Percentiles rank a stretch among this genome's conserved stretches.
phyloP scores from a whole-genome alignment of 2,329 filamentous ascomycete species.

The Aspergillus sp. region DNA sequence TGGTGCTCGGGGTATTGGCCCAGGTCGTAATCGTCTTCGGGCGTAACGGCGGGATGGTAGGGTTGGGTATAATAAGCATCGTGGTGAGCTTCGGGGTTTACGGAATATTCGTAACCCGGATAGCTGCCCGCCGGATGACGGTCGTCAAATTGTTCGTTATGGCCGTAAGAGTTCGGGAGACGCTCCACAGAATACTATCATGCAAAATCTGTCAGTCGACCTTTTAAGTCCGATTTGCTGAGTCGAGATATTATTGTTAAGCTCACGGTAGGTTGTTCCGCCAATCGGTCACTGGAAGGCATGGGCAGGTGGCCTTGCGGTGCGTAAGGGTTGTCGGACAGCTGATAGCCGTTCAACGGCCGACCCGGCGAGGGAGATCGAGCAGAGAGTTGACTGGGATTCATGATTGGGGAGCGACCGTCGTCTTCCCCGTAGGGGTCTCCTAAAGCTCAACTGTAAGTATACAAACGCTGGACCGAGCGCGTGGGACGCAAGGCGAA shows the following conservation, averaged over 20 bases:
- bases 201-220: neutral
- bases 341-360: slow-evolving; percentile 74
- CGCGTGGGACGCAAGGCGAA: neutral
- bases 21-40: slow-evolving; percentile 57
- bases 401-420: slow-evolving; percentile 45
- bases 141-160: slow-evolving; percentile 61
- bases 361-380: slow-evolving; percentile 76
- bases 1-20: slow-evolving; percentile 54
- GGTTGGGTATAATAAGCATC: slow-evolving; percentile 83
- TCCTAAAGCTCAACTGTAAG: slow-evolving; percentile 28
- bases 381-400: slow-evolving; percentile 52
- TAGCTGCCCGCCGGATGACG: slow-evolving; percentile 47
- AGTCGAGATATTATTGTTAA: neutral
- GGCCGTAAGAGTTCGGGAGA: slow-evolving; percentile 62
- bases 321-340: slow-evolving; percentile 74
- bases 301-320: slow-evolving; percentile 64
- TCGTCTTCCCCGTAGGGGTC: slow-evolving; percentile 46
- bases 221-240: neutral
- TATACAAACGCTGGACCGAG: slow-evolving; percentile 4
- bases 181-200: slow-evolving; percentile 69
- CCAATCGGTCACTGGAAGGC: slow-evolving; percentile 71
- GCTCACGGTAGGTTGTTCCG: slow-evolving; percentile 79
- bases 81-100: slow-evolving; percentile 82
- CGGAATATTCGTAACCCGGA: slow-evolving; percentile 65
- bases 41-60: slow-evolving; percentile 66